phyloP scores from a whole-genome alignment of 805 yeast species.

The Candida suzukii region DNA sequence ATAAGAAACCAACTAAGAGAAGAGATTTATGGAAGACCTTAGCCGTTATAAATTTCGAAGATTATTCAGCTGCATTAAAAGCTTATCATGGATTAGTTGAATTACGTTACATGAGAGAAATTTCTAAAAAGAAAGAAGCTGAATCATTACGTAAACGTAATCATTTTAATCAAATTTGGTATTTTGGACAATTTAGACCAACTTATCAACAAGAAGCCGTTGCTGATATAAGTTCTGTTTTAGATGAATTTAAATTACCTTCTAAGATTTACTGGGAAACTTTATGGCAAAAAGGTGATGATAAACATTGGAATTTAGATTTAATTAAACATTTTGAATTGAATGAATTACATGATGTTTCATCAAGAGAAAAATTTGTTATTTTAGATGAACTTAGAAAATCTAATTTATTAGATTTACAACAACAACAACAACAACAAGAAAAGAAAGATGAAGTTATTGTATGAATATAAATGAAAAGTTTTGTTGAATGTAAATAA shows the following conservation, averaged over 20 bases:
- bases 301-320: conserved; percentile 57
- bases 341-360: conserved; percentile 37
- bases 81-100: conserved; percentile 71
- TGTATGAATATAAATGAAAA: neutral
- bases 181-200: conserved; percentile 82
- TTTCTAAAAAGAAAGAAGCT: conserved; percentile 50
- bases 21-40: conserved; percentile 86
- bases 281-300: conserved; percentile 81
- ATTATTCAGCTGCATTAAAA: conserved; percentile 57
- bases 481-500: no score
- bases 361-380: conserved; percentile 61
- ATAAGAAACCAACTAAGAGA: conserved; percentile 71
- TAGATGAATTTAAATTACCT: conserved; percentile 50
- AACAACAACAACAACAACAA: conserved; percentile 1
- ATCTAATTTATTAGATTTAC: conserved; percentile 11
- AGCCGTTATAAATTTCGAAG: conserved; percentile 69
- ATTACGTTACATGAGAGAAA: conserved; percentile 68
- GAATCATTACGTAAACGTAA: conserved; percentile 63
- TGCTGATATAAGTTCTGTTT: conserved; percentile 66
- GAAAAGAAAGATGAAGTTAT: neutral
- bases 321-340: conserved; percentile 56
- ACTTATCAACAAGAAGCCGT: conserved; percentile 87
- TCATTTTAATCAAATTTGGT: conserved; percentile 78
- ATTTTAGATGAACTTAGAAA: conserved; percentile 54
- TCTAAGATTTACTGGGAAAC: conserved; percentile 75